Percentiles rank a stretch among this genome's conserved stretches.
Conservation (phyloP, 75 land plant species). For the Isoetes taiwanensis region DNA sequence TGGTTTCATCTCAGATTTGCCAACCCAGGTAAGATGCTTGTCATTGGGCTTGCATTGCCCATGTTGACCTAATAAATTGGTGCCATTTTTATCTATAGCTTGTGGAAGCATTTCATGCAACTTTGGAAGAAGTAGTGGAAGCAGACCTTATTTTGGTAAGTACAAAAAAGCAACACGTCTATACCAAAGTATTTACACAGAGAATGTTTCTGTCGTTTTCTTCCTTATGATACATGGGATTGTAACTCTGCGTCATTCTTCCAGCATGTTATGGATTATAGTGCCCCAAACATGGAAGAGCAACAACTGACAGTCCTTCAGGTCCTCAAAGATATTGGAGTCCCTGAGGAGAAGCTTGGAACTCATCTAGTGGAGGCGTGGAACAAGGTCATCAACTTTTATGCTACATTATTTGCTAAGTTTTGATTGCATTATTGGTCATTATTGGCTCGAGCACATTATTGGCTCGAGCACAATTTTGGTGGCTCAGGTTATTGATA, state of each 20-base stretch:
- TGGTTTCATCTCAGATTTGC: conserved; percentile 93
- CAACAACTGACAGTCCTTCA: conserved; percentile 63
- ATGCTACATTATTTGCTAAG: too few species aligned
- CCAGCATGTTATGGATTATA: conserved; percentile 89
- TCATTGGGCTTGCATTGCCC: too few species aligned
- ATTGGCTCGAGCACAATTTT: too few species aligned
- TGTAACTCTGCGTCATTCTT: neutral
- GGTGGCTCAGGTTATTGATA: too few species aligned
- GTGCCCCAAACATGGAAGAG: conserved; percentile 64
- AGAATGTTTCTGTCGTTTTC: too few species aligned
- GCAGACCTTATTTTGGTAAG: conserved; percentile 29
- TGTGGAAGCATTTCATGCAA: conserved; percentile 96
- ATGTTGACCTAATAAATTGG: too few species aligned
- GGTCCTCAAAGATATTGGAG: conserved; percentile 75
- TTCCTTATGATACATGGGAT: too few species aligned
- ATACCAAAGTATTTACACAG: too few species aligned
- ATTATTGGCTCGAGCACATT: too few species aligned
- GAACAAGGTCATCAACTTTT: conserved; percentile 99
- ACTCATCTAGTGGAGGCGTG: conserved; percentile 81
- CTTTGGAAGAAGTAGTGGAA: conserved; percentile 85
- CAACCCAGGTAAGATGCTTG: conserved; percentile 59
- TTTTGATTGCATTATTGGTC: too few species aligned
- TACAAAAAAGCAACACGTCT: too few species aligned
- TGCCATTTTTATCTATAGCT: conserved; percentile 27
- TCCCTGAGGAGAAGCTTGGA: conserved; percentile 50